Conservation (phyloP, 805 yeast species). For the Diddensiella santjacobensis region DNA sequence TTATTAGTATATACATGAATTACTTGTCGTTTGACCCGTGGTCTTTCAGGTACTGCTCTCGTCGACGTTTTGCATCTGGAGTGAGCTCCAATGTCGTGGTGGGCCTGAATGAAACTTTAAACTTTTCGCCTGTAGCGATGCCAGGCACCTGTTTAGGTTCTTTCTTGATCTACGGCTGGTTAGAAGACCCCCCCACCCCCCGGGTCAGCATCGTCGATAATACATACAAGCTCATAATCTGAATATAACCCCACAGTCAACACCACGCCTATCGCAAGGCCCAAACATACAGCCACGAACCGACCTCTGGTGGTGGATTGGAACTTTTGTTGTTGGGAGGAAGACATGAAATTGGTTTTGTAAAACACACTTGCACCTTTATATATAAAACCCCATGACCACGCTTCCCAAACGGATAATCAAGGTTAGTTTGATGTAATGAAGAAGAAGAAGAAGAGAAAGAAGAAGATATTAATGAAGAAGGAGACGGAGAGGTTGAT, state of each 20-base stretch:
- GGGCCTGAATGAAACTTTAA: conserved; percentile 28
- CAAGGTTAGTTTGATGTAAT: conserved; percentile 58
- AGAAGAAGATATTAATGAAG: background rate
- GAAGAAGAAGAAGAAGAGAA: background rate
- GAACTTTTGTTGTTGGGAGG: background rate
- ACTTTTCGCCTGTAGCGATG: no score
- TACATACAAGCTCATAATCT: conserved; percentile 31
- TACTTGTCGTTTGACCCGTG: background rate
- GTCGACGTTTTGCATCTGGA: conserved; percentile 24
- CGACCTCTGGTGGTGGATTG: conserved; percentile 28
- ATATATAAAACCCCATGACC: conserved; percentile 11
- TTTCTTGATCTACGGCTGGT: background rate
- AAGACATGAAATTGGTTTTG: no score
- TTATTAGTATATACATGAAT: background rate
- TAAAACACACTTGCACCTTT: conserved; percentile 1
- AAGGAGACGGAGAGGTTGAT: conserved; percentile 88
- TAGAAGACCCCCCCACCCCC: background rate
- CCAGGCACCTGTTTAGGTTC: background rate
- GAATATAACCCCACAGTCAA: conserved; percentile 26
- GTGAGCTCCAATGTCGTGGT: conserved; percentile 29
- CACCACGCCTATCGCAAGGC: conserved; percentile 26
- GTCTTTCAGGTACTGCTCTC: conserved; percentile 1
- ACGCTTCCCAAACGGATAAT: conserved; percentile 87
- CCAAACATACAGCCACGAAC: conserved; percentile 27
- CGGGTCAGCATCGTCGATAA: background rate